phyloP scores from a whole-genome alignment of 345 rosid species.

The Rhodamnia rubescens region DNA sequence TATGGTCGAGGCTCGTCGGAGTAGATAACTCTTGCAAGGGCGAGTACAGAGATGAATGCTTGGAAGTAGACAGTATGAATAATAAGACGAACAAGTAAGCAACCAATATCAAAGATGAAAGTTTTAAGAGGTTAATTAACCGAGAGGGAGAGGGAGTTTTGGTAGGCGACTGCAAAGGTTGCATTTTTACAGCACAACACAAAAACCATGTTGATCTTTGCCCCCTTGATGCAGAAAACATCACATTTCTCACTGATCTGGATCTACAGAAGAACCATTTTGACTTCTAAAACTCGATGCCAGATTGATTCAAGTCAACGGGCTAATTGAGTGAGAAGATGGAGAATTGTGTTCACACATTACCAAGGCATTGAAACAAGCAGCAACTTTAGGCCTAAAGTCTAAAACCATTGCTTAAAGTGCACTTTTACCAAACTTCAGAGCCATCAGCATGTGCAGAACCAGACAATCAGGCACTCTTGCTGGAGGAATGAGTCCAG shows the following conservation, averaged over 20 bases:
- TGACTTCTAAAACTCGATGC: background rate
- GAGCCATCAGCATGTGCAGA: background rate
- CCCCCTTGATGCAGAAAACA: background rate
- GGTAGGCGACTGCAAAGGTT: slow-evolving; percentile 7
- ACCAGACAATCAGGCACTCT: background rate
- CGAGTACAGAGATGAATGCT: slow-evolving; percentile 6
- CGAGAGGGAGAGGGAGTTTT: slow-evolving; percentile 27
- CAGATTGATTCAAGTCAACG: background rate
- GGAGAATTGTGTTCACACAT: background rate
- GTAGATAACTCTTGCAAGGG: slow-evolving; percentile 9
- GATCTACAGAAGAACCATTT: background rate
- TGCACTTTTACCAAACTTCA: background rate
- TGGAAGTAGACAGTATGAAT: slow-evolving; percentile 27
- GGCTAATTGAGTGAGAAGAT: background rate
- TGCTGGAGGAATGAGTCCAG: background rate
- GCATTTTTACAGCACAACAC: slow-evolving; percentile 16
- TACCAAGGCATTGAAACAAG: background rate
- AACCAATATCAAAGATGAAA: slow-evolving; percentile 28
- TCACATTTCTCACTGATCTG: background rate
- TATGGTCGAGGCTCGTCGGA: slow-evolving; percentile 32
- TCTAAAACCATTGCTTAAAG: background rate
- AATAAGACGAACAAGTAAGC: slow-evolving; percentile 32
- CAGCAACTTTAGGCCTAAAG: background rate
- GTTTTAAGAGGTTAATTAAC: slow-evolving; percentile 18
- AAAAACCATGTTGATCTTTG: background rate